Evolutionary conservation across 495 filamentous ascomycete genomes (phyloP).

Genomic region (Articulospora tetracladia): DNA sequence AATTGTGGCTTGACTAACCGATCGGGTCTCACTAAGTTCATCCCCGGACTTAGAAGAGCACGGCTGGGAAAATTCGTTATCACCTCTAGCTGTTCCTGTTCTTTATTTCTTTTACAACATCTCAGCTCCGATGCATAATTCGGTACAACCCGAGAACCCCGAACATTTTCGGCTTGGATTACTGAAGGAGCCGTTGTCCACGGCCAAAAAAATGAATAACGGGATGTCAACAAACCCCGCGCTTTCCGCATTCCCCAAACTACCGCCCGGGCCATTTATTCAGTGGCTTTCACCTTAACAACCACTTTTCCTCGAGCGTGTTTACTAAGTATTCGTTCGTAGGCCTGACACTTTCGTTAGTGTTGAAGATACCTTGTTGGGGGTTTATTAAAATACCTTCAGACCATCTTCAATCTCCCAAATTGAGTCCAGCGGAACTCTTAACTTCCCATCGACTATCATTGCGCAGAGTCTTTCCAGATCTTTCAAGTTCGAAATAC

Average conservation of each 20-base stretch:
- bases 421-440: neutral
- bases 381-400: neutral
- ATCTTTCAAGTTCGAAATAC: neutral
- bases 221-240: neutral
- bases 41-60: neutral
- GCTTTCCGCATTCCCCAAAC: neutral
- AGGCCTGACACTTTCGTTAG: neutral
- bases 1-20: neutral
- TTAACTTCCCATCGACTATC: neutral
- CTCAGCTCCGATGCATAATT: neutral
- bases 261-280: neutral
- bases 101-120: neutral
- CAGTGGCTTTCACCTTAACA: neutral
- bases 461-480: neutral
- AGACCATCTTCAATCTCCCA: conserved; percentile 1
- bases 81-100: neutral
- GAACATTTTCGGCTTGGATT: neutral
- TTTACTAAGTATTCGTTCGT: neutral
- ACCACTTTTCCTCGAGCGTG: neutral
- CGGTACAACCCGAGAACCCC: neutral
- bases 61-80: neutral
- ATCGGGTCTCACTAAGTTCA: neutral
- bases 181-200: no score
- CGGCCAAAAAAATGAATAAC: no score
- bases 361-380: neutral